These are phyloP conservation scores for Lasiodiplodia sp. DNA, from an alignment of 2,329 filamentous ascomycete species.

Conservation along the genomic window DNA sequence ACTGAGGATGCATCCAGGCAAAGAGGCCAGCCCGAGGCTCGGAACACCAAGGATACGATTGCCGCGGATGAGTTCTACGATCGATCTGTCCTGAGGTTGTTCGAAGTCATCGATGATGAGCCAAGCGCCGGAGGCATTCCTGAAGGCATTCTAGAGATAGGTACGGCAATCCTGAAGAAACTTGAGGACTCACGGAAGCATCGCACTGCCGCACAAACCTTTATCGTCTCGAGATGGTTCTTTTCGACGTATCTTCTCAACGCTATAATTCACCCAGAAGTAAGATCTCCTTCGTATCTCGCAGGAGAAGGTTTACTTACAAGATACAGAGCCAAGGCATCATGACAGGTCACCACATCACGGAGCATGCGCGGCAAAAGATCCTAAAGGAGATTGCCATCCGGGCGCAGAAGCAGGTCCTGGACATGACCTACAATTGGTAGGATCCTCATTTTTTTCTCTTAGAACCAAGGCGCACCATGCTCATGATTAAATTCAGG, in stretches of 20 bases:
- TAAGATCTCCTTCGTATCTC: conserved; percentile 42
- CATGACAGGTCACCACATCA: conserved; percentile 90
- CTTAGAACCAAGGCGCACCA: conserved; percentile 31
- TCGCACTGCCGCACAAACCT: conserved; percentile 74
- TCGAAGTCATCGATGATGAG: conserved; percentile 85
- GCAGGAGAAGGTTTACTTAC: conserved; percentile 42
- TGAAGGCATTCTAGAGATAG: conserved; percentile 81
- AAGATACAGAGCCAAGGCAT: conserved; percentile 61
- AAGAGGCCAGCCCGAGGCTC: conserved; percentile 71
- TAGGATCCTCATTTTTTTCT: conserved; percentile 51
- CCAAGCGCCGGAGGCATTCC: conserved; percentile 82
- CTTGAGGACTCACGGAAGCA: conserved; percentile 73
- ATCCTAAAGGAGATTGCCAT: conserved; percentile 77
- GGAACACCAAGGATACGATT: conserved; percentile 80
- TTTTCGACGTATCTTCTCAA: conserved; percentile 87
- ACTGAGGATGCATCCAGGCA: conserved; percentile 76
- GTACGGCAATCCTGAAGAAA: conserved; percentile 81
- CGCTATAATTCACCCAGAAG: conserved; percentile 89
- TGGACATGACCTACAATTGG: conserved; percentile 75
- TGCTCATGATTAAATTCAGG: conserved; percentile 45
- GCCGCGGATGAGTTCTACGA: conserved; percentile 90
- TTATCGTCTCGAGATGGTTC: conserved; percentile 89
- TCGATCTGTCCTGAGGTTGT: conserved; percentile 78
- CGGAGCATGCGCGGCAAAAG: conserved; percentile 84
- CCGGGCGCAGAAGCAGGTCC: conserved; percentile 79